Evolutionary conservation across 805 yeast species (phyloP), one percentile per base, ranked within the genome.

Genomic region (Suhomyces sp.): DNA sequence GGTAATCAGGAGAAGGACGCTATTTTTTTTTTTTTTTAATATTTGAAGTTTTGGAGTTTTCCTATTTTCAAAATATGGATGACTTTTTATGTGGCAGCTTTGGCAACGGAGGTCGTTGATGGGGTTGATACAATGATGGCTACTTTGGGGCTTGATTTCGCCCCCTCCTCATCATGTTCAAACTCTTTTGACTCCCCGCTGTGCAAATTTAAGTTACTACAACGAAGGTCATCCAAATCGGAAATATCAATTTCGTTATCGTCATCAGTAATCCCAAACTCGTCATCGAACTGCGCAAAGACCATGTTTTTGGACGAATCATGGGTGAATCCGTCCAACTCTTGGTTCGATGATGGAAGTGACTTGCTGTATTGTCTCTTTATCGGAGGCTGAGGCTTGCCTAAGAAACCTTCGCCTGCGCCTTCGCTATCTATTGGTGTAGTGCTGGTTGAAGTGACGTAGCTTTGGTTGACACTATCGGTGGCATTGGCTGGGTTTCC

Each of bases 261-360:
- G 44, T 61, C 66, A 53, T 70, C 73, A 19, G 68, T 61, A 13
- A 65, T 57, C 40, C 63, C 71, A 49, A 70, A 73, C 47, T 73
- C 76, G 31, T 73, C 70, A 51, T 73, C 78, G n/a, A 76, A 74
- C 27, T 78, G 79, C 6, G 53, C 44, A 19, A 82, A 75, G 42
- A 78, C 58, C 0, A 82, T 76, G n/a, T 49, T 68, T 72, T 70
- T 65, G 69, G 79, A 36, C 9, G 31, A 23, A 23, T 40, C 50
- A 24, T 41, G 27, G 45, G 36, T 24, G 29, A 35, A 26, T 3
- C 45, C 31, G 17, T 33, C 48, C 27, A 29, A 24, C 23, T 68
- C 67, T 51, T 71, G 72, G 35, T 67, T 64, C 46, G 59, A 54
- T 19, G 69, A 60, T 9, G 71, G 62, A 24, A 72, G 62, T 1